phyloP scores from a whole-genome alignment of 257 asterid genomes.

The Solanum virginianum region DNA sequence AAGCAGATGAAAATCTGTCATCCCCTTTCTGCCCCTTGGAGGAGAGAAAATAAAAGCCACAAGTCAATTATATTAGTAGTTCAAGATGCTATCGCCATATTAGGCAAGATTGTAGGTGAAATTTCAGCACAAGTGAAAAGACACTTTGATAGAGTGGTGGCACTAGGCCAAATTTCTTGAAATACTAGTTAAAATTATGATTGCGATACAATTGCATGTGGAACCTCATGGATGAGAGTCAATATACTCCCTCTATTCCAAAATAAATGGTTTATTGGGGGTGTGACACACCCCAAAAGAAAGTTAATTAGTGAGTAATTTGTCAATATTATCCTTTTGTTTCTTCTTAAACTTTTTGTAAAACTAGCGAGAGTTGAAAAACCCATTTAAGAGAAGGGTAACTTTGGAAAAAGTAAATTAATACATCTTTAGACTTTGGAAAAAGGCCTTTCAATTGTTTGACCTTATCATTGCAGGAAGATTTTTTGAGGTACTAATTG shows the following conservation, averaged over 20 bases:
- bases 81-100: not conserved
- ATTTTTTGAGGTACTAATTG: conserved; percentile 82
- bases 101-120: not conserved
- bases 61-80: not conserved
- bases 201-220: not conserved
- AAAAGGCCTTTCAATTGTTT: not conserved
- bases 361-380: not conserved
- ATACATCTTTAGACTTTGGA: not conserved
- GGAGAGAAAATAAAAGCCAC: not conserved
- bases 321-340: not conserved
- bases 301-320: not conserved
- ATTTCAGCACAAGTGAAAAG: not conserved
- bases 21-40: not conserved
- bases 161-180: not conserved
- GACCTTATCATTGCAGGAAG: conserved; percentile 43
- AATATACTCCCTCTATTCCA: not conserved
- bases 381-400: not conserved
- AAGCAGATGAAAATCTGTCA: not conserved
- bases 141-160: not conserved
- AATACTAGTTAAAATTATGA: not conserved
- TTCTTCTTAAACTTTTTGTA: not conserved
- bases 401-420: not conserved
- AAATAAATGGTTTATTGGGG: not conserved
- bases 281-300: not conserved
- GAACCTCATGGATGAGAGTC: not conserved